phyloP scores from a whole-genome alignment of 2,329 filamentous ascomycete species.

The Metarhizium humberi region DNA sequence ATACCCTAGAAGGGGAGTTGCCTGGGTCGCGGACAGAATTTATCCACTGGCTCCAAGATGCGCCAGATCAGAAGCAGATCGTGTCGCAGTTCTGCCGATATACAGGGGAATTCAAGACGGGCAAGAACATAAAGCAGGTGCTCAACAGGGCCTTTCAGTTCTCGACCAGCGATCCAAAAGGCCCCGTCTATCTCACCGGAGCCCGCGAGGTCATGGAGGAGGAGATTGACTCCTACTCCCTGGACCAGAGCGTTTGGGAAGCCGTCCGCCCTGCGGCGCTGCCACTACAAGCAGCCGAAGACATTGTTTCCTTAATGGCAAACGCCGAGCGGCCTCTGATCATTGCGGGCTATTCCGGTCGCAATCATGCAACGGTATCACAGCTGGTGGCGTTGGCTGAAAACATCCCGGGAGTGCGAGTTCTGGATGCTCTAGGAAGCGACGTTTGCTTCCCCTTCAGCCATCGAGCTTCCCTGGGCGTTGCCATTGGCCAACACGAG shows the following conservation, averaged over 20 bases:
- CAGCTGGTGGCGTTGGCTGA: slow-evolving; percentile 57
- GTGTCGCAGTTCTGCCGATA: slow-evolving; percentile 75
- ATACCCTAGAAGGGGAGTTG: slow-evolving; percentile 64
- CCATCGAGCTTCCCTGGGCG: no score
- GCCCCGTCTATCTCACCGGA: slow-evolving; percentile 65
- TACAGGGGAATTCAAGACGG: slow-evolving; percentile 66
- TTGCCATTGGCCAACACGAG: no score
- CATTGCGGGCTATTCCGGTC: no score
- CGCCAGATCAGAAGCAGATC: slow-evolving; percentile 68
- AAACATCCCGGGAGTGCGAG: slow-evolving; percentile 52
- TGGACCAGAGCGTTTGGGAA: slow-evolving; percentile 54
- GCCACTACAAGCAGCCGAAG: slow-evolving; percentile 35
- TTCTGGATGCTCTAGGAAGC: slow-evolving; percentile 29
- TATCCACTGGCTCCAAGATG: slow-evolving; percentile 74
- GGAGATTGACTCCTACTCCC: slow-evolving; percentile 58
- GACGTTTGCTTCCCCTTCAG: no score
- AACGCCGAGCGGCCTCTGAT: slow-evolving; percentile 32
- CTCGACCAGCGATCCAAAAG: slow-evolving; percentile 61
- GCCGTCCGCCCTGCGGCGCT: slow-evolving; percentile 53
- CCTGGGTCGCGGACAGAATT: slow-evolving; percentile 64
- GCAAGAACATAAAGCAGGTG: slow-evolving; percentile 75
- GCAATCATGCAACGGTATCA: slow-evolving; percentile 37
- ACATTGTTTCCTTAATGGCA: slow-evolving; percentile 50
- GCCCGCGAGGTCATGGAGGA: slow-evolving; percentile 74
- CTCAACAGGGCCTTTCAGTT: slow-evolving; percentile 73